Percentiles rank a stretch among this genome's conserved stretches.
Evolutionary conservation across 1,284 basidiomycete species (phyloP).

Genomic region (Omphalotus olearius): DNA sequence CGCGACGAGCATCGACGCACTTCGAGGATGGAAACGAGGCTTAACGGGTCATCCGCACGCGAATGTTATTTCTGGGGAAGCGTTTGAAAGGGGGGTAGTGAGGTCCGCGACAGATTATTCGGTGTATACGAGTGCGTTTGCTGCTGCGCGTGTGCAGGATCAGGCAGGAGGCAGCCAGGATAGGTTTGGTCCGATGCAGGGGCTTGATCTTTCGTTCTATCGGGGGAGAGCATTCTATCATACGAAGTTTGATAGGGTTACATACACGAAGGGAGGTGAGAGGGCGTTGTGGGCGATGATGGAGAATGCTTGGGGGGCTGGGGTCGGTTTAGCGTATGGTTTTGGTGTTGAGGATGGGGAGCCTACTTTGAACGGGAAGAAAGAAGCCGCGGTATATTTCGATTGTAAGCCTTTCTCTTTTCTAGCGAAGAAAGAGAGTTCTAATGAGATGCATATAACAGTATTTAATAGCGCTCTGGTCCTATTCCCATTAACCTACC

Average conservation of each 20-base stretch:
- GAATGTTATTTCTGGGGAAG: slow-evolving; percentile 61
- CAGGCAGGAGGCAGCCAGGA: not conserved
- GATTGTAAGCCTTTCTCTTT: slow-evolving; percentile 48
- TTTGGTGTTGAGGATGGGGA: slow-evolving; percentile 31
- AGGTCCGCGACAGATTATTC: slow-evolving; percentile 67
- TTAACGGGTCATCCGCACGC: slow-evolving; percentile 61
- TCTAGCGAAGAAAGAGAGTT: not conserved
- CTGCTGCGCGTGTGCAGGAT: not conserved
- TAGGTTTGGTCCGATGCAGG: slow-evolving; percentile 38
- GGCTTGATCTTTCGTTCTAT: slow-evolving; percentile 74
- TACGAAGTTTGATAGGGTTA: slow-evolving; percentile 59
- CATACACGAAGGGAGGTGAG: slow-evolving; percentile 47
- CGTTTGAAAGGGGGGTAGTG: slow-evolving; percentile 55
- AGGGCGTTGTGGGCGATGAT: slow-evolving; percentile 72
- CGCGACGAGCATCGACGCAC: slow-evolving; percentile 48
- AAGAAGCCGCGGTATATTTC: slow-evolving; percentile 55
- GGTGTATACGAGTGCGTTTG: slow-evolving; percentile 42
- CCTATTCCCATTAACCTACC: slow-evolving; percentile 44
- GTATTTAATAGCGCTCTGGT: slow-evolving; percentile 59
- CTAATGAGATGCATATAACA: slow-evolving; percentile 22
- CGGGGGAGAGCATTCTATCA: slow-evolving; percentile 66
- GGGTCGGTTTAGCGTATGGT: slow-evolving; percentile 34
- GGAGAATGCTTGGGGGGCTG: slow-evolving; percentile 55
- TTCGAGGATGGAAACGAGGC: slow-evolving; percentile 42
- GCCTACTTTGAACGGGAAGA: slow-evolving; percentile 18